Evolutionary conservation across 176 grass and related monocot genomes (phyloP), one percentile per base, ranked within the genome.

Genomic region (Microstegium vimineum): DNA sequence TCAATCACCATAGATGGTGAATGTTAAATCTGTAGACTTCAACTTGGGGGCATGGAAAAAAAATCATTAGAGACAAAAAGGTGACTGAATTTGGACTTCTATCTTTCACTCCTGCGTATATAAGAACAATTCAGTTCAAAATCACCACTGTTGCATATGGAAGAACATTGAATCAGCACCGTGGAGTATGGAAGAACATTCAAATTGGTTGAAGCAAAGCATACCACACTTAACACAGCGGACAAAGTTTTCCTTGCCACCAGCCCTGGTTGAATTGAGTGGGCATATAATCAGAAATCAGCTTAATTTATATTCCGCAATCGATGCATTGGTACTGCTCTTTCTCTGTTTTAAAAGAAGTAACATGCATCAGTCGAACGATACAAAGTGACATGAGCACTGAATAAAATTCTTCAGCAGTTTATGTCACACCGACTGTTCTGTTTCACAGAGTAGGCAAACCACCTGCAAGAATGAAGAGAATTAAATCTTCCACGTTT

Each of bases 161-260:
- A 16, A 1, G 16, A 46, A 46, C 43, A 46, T 5, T 16, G 43
- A 46, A 16, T 46, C 14, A 16, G 4, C 45, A 47, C 45, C 1
- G 41, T 45, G 22, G n/a, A n/a, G 20, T 77, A 12, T 20, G n/a
- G 23, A 71, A 64, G 10, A 82, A 68, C 17, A 79, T 22, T 75
- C 45, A 82, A 71, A 83, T 40, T 52, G 22, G 25, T 56, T 33
- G 46, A 68, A 52, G 45, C 11, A 85, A 79, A 69, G 82, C 89
- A 86, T 97, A 92, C 91, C 94, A 56, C 96, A 99, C 71, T 93
- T 95, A 5, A 61, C 80, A 69, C 96, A 93, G 80, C 93, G 96
- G 63, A 93, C 93, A 56, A 74, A 95, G 6, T 99, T 99, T 56
- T 95, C 91, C 85, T 81, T 91, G 86, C 93, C 93, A 74, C 96